Base-by-base conservation (phyloP, 208 protist genomes). In the Angomonas deanei region DNA sequence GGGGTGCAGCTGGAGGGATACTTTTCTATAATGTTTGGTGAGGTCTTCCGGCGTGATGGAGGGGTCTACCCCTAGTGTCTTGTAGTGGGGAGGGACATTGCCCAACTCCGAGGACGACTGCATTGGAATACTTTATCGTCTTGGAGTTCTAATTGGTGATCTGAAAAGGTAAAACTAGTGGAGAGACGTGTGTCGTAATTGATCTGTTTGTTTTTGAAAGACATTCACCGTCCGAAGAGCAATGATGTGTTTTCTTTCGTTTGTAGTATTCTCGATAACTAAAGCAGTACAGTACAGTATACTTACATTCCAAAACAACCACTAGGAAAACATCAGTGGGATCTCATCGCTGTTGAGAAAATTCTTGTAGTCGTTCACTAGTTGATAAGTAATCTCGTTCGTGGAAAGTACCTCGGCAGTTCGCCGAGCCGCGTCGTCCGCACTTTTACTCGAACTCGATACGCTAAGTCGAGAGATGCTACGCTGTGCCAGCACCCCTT, bases 1-100 rank as follows among this genome's bases (percentile, higher is more conserved):
- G 0, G 85, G 88, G 65, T 94, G 88, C 4, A 88, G 64, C 49
- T 84, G 50, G 23, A 94, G 77, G 0, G 88, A 91, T 4, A 92
- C 70, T 38, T 72, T 64, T 48, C 75, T 76, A 68, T 88, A 95
- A 8, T 74, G 72, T 10, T 78, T 71, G 6, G 75, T 52, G 17
- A 95, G 72, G 13, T 92, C 88, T 1, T 23, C 50, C 24, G 69
- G 64, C 27, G 53, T 86, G 34, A 82, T 72, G 58, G 66, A 77
- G 6, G 79, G 71, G 11, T 64, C 55, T 6, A 95, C 83, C n/a
- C 85, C 88, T 6, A 95, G 70, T 31, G 57, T 62, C n/a, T 62
- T 71, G 59, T 95, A 95, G 27, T 84, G 72, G 2, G 73, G 60
- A 33, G 84, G 84, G 11, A 68, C 49, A 47, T 50, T 50, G 15